These are phyloP conservation scores for Chamaecrista fasciculata DNA, from an alignment of 306 rosid species.

Conservation along the genomic window DNA sequence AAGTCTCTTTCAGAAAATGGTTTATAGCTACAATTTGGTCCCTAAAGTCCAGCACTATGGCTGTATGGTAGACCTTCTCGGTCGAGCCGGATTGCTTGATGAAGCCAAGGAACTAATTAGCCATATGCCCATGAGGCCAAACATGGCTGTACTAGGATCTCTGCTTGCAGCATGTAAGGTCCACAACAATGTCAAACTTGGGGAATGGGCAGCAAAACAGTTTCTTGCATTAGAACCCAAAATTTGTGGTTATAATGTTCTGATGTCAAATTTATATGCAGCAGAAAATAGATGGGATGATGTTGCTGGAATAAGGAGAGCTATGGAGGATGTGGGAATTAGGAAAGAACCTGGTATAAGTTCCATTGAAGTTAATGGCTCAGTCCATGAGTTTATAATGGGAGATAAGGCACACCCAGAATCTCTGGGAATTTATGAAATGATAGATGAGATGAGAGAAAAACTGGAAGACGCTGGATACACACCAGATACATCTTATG, in stretches of 20 bases:
- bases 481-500: constrained; percentile 45
- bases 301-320: constrained; percentile 48
- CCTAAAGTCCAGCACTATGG: constrained; percentile 66
- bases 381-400: constrained; percentile 53
- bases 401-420: constrained; percentile 57
- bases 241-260: constrained; percentile 51
- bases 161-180: constrained; percentile 61
- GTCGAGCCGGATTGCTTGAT: constrained; percentile 53
- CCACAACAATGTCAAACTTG: constrained; percentile 46
- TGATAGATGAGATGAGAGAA: constrained; percentile 52
- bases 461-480: constrained; percentile 55
- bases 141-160: constrained; percentile 53
- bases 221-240: constrained; percentile 55
- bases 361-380: constrained; percentile 57
- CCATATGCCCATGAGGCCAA: constrained; percentile 62
- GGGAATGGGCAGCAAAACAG: constrained; percentile 55
- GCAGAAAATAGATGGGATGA: constrained; percentile 54
- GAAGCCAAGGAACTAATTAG: constrained; percentile 47
- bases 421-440: constrained; percentile 42
- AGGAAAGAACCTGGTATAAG: constrained; percentile 63
- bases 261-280: constrained; percentile 72
- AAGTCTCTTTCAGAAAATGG: constrained; percentile 47
- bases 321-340: constrained; percentile 45
- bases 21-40: constrained; percentile 37
- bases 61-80: constrained; percentile 70